Percentiles rank a stretch among this genome's conserved stretches.
Conservation (phyloP, 139 green algal species). For the Auxenochlorella pyrenoidosa region DNA sequence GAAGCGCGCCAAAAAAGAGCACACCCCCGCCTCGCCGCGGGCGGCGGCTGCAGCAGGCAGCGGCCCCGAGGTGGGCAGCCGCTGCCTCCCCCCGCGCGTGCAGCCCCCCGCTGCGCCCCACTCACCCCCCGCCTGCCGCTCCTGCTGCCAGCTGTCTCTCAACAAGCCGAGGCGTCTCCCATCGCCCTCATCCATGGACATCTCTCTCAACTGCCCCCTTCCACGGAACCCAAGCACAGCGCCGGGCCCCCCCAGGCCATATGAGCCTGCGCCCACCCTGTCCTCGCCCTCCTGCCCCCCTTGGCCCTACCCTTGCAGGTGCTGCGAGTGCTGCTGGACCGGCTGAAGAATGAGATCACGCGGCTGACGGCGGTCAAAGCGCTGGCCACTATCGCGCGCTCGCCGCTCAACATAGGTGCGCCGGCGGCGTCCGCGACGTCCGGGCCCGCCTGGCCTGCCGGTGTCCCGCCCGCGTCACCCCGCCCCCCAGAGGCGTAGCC, state of each 20-base stretch:
- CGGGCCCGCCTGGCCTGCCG: neutral
- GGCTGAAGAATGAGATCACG: conserved; percentile 93
- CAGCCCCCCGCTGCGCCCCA: no score
- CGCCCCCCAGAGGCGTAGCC: no score
- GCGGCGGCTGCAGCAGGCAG: neutral
- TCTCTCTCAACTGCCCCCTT: neutral
- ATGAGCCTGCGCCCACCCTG: no score
- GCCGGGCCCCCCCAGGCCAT: no score
- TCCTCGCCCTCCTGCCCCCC: no score
- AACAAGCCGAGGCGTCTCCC: no score
- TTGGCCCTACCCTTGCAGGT: conserved; percentile 17
- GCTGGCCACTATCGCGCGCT: conserved; percentile 74
- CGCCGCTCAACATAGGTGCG: conserved; percentile 54
- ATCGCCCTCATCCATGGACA: no score
- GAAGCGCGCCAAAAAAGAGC: conserved; percentile 18
- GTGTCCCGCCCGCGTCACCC: neutral
- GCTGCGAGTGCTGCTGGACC: conserved; percentile 85
- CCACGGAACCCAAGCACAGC: no score
- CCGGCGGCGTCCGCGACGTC: neutral
- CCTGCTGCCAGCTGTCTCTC: no score
- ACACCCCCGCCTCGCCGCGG: neutral
- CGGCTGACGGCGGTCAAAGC: conserved; percentile 87
- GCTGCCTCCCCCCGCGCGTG: neutral
- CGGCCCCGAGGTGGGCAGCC: conserved; percentile 2
- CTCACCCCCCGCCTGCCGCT: no score